Conservation (phyloP, 2,329 filamentous ascomycete genomes). For the Xylaria sp. region DNA sequence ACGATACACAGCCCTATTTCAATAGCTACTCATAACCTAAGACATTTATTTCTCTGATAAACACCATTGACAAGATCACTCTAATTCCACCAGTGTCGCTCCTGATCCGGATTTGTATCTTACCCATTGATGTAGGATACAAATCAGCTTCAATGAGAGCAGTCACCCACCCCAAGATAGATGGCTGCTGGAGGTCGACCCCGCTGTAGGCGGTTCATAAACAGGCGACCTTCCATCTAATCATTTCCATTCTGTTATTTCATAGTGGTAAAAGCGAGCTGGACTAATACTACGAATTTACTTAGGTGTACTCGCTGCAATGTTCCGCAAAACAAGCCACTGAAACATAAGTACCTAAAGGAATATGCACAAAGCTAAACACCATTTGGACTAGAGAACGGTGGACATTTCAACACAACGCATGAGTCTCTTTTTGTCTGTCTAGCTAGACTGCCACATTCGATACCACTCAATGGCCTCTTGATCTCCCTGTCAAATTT, state of each 20-base stretch:
- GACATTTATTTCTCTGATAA: no score
- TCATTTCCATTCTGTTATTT: neutral
- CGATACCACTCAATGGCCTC: neutral
- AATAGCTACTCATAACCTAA: no score
- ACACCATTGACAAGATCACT: neutral
- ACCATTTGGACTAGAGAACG: neutral
- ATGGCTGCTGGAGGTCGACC: neutral
- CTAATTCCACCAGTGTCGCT: no score
- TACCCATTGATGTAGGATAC: neutral
- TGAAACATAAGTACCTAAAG: neutral
- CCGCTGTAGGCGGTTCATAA: neutral
- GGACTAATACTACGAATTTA: neutral
- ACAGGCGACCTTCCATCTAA: neutral
- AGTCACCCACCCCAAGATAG: neutral
- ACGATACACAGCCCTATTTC: no score
- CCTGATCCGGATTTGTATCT: no score
- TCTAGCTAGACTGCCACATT: neutral
- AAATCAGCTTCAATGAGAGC: neutral
- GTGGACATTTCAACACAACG: neutral
- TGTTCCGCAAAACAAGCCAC: neutral
- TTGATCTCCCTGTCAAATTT: conserved; percentile 13
- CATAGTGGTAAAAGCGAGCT: neutral
- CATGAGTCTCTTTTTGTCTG: neutral
- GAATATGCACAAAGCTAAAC: neutral
- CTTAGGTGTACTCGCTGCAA: neutral